Evolutionary conservation across 2,329 filamentous ascomycete genomes (phyloP).

Genomic region (Neobulgaria alba): DNA sequence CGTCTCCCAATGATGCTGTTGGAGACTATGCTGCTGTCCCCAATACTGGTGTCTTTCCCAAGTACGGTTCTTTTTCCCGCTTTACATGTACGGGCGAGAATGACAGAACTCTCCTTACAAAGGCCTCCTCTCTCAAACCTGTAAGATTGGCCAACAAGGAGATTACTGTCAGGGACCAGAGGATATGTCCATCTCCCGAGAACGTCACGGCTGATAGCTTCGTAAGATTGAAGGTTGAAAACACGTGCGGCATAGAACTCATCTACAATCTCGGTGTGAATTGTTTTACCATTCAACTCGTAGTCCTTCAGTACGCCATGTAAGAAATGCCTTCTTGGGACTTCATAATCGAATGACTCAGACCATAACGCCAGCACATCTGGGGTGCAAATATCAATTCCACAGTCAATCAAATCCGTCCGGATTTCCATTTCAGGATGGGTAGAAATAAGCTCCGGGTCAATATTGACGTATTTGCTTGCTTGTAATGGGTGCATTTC

Average conservation of each 20-base stretch:
- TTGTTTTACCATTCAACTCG: slow-evolving; percentile 94
- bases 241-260: slow-evolving; percentile 82
- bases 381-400: slow-evolving; percentile 94
- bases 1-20: slow-evolving; percentile 76
- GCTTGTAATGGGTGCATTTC: slow-evolving; percentile 67
- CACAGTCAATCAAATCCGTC: slow-evolving; percentile 83
- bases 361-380: slow-evolving; percentile 93
- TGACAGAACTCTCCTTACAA: slow-evolving; percentile 72
- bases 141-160: slow-evolving; percentile 71
- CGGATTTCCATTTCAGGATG: slow-evolving; percentile 72
- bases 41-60: slow-evolving; percentile 68
- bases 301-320: slow-evolving; percentile 93
- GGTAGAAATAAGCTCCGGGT: slow-evolving; percentile 67
- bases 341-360: slow-evolving; percentile 94
- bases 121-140: slow-evolving; percentile 59
- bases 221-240: slow-evolving; percentile 80
- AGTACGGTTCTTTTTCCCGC: slow-evolving; percentile 64
- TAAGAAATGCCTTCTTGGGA: slow-evolving; percentile 79
- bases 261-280: slow-evolving; percentile 78
- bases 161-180: slow-evolving; percentile 80
- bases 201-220: slow-evolving; percentile 81
- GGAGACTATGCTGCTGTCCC: slow-evolving; percentile 58
- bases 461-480: slow-evolving; percentile 61
- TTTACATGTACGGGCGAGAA: slow-evolving; percentile 61
- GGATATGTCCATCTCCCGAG: slow-evolving; percentile 82